Evolutionary conservation across 495 filamentous ascomycete genomes (phyloP).

Genomic region (Penicillium argentinense): DNA sequence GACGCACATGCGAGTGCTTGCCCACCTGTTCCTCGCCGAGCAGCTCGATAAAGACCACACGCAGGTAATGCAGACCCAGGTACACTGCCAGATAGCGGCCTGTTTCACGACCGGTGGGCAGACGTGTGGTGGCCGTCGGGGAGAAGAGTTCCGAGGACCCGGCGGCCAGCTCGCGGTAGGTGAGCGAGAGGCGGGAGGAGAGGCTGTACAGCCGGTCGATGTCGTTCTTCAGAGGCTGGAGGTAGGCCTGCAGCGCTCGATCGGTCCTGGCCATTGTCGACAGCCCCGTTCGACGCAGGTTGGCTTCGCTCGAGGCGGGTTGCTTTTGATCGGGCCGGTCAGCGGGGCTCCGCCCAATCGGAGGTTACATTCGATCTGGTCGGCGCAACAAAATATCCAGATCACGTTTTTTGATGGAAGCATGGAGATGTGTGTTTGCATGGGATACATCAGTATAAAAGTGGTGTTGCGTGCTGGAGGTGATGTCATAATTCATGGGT

Average conservation of each 20-base stretch:
- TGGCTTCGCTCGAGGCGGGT: not conserved
- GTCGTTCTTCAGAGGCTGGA: slow-evolving; percentile 26
- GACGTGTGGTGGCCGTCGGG: slow-evolving; percentile 67
- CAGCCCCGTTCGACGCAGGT: not conserved
- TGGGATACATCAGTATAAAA: too few relatives aligned
- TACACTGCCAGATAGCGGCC: slow-evolving; percentile 72
- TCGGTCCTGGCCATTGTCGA: slow-evolving; percentile 16
- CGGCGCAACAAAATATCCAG: too few relatives aligned
- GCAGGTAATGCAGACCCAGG: slow-evolving; percentile 71
- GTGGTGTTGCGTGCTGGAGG: too few relatives aligned
- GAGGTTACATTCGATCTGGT: too few relatives aligned
- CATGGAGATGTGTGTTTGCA: too few relatives aligned
- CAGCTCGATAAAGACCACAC: slow-evolving; percentile 72
- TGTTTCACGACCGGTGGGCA: slow-evolving; percentile 56
- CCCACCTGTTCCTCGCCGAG: slow-evolving; percentile 39
- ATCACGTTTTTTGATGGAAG: too few relatives aligned
- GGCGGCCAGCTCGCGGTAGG: slow-evolving; percentile 59
- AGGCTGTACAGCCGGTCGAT: slow-evolving; percentile 48
- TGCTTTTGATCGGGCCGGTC: not conserved
- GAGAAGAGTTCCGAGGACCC: slow-evolving; percentile 66
- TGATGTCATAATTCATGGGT: too few relatives aligned
- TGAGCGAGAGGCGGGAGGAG: slow-evolving; percentile 52
- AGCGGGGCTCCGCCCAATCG: not conserved
- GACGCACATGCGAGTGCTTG: slow-evolving; percentile 40
- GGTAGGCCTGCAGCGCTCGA: slow-evolving; percentile 16